Base-by-base conservation (phyloP, 108 stramenopile genomes). In the Aurantiochytrium sp. region DNA sequence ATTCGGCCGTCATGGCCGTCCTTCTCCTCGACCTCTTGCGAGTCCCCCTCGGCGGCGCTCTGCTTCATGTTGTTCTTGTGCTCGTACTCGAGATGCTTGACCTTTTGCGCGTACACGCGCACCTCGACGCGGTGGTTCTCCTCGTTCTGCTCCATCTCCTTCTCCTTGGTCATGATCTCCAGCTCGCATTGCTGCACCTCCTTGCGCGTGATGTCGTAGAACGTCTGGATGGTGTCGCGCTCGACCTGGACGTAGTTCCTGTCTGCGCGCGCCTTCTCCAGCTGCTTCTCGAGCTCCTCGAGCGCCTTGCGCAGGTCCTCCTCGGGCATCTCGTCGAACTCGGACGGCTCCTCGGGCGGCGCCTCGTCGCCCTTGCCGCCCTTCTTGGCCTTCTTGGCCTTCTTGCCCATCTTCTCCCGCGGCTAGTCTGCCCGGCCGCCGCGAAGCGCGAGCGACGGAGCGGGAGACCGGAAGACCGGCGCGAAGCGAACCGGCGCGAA, bases 1-100 rank as follows among this genome's bases (percentile, higher is more conserved):
- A 53, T 52, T 10, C 92, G 87, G 1, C 88, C 39, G 4, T 89
- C 90, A 45, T 93, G 90, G 12, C 52, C 55, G 59, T 91, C 90
- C 41, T 65, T 32, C 65, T 89, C 90, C 68, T 90, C 90, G 19
- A 53, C 81, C 4, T 88, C 87, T 12, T 89, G 45, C 12, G 34
- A 27, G 27, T 88, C 52, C 27, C 85, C 81, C 39, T 92, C 92
- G 30, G 53, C 87, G 55, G 45, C 87, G 54, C 91, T 91, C 5
- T 68, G 55, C 68, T 89, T 89, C 85, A 94, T 52, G 69, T 92
- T 93, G 85, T 94, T 93, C 81, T 91, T 87, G 90, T 94, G 94
- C 93, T 94, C 93, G 87, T 94, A 94, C 81, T 94, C 93, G 36
- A 94, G 92, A 50, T 94, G 94, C 55, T 93, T 93, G 45, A 94